A percentile compares a stretch with the other conserved stretches of the same genome.
Conservation (phyloP, 169 alveolate species). For the Plasmodium vivax region DNA sequence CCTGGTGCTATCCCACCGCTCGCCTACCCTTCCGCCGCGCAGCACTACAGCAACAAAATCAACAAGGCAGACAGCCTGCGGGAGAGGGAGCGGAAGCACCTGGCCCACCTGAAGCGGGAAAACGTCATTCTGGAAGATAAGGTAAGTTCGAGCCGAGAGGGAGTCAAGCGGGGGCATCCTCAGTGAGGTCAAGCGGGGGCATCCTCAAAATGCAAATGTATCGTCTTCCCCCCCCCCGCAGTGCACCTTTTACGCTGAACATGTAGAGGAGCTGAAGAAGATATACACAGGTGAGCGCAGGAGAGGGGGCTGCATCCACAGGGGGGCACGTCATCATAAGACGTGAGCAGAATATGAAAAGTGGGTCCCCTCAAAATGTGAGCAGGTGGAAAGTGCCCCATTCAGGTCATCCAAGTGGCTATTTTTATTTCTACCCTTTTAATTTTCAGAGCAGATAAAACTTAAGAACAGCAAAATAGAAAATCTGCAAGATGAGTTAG, state of each 20-base stretch:
- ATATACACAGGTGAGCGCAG: constrained; percentile 40
- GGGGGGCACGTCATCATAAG: background rate
- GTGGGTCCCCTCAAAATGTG: background rate
- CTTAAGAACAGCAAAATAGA: constrained; percentile 24
- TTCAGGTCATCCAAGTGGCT: background rate
- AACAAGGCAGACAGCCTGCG: constrained; percentile 18
- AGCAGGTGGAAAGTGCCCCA: background rate
- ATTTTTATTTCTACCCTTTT: background rate
- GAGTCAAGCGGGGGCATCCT: background rate
- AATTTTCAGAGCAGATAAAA: constrained; percentile 35
- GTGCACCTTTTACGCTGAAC: constrained; percentile 71
- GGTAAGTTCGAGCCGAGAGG: background rate
- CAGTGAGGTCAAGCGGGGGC: background rate
- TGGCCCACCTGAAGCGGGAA: constrained; percentile 29
- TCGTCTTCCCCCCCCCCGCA: background rate
- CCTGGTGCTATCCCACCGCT: too few relatives aligned
- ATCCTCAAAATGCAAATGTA: background rate
- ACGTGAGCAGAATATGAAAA: background rate
- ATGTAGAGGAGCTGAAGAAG: constrained; percentile 56
- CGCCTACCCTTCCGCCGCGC: background rate
- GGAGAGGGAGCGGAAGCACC: constrained; percentile 13
- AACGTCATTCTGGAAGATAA: constrained; percentile 50
- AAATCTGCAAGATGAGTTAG: constrained; percentile 40
- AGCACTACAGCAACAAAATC: constrained; percentile 52
- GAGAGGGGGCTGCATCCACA: background rate